phyloP scores from a whole-genome alignment of 345 rosid genomes.

The Geranium brycei region DNA sequence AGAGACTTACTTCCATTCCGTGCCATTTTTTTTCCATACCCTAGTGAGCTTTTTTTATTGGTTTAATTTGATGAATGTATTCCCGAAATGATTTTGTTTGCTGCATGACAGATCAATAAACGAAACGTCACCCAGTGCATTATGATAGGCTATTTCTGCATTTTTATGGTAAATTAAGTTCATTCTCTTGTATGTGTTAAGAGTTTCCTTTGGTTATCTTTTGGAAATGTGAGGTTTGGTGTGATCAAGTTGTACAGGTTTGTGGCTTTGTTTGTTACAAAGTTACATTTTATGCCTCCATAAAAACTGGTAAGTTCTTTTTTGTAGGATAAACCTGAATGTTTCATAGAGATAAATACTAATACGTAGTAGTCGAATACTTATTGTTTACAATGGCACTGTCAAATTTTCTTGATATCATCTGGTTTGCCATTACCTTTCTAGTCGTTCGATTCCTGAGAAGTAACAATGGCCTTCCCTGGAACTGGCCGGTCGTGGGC shows the following conservation, averaged over 20 bases:
- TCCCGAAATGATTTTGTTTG: too few species aligned
- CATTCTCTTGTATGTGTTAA: not conserved
- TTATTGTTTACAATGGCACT: not conserved
- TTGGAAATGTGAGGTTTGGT: not conserved
- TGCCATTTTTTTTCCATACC: too few species aligned
- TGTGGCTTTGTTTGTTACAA: not conserved
- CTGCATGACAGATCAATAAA: too few species aligned
- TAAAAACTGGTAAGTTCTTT: not conserved
- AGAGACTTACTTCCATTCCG: too few species aligned
- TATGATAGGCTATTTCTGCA: not conserved
- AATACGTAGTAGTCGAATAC: not conserved
- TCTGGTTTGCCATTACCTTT: not conserved
- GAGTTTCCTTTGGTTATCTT: not conserved
- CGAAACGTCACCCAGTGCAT: too few species aligned
- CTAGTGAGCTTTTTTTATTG: too few species aligned
- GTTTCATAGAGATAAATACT: not conserved
- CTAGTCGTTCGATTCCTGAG: not conserved
- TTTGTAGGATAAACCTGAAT: too few species aligned
- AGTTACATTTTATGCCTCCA: not conserved
- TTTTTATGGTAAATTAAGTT: not conserved
- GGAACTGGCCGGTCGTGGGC: not conserved
- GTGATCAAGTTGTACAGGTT: not conserved
- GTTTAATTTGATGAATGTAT: too few species aligned
- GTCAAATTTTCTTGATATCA: not conserved
- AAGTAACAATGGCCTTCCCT: not conserved